Conservation (phyloP, 2,329 filamentous ascomycete genomes). For the Ophiostoma montium region DNA sequence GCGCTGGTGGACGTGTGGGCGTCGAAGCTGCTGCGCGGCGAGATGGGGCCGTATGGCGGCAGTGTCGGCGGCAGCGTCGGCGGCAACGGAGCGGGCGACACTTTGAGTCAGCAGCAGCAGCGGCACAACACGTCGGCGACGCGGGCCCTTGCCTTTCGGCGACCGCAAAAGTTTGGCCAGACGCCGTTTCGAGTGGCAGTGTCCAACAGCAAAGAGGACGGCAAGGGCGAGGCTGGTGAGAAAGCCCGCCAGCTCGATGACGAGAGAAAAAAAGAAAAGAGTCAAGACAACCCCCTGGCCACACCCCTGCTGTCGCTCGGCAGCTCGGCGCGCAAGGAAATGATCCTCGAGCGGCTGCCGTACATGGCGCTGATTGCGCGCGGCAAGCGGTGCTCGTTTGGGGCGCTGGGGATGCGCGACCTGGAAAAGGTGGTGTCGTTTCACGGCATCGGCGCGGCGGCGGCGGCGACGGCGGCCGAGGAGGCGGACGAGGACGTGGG, state of each 20-base stretch:
- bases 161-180: slow-evolving; percentile 21
- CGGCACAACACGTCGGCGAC: slow-evolving; percentile 23
- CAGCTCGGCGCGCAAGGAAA: slow-evolving; percentile 53
- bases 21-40: slow-evolving; percentile 42
- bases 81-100: neutral
- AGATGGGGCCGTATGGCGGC: slow-evolving; percentile 32
- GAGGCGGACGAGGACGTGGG: slow-evolving; percentile 28
- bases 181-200: too few species aligned
- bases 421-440: slow-evolving; percentile 58
- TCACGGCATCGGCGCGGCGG: slow-evolving; percentile 36
- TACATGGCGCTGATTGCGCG: slow-evolving; percentile 61
- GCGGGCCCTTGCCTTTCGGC: slow-evolving; percentile 35
- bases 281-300: neutral
- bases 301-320: slow-evolving; percentile 38
- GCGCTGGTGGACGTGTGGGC: slow-evolving; percentile 58
- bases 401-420: slow-evolving; percentile 32
- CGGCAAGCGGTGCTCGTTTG: slow-evolving; percentile 23
- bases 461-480: slow-evolving; percentile 27
- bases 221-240: too few species aligned
- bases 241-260: too few species aligned
- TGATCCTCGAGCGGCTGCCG: slow-evolving; percentile 74
- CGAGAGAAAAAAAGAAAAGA: too few species aligned
- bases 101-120: slow-evolving; percentile 11
- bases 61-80: slow-evolving; percentile 5
- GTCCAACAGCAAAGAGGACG: neutral